A percentile compares a stretch with the other conserved stretches of the same genome.
Evolutionary conservation across 257 asterid genomes (phyloP).

Genomic region (Parsonsia alboflavescens): DNA sequence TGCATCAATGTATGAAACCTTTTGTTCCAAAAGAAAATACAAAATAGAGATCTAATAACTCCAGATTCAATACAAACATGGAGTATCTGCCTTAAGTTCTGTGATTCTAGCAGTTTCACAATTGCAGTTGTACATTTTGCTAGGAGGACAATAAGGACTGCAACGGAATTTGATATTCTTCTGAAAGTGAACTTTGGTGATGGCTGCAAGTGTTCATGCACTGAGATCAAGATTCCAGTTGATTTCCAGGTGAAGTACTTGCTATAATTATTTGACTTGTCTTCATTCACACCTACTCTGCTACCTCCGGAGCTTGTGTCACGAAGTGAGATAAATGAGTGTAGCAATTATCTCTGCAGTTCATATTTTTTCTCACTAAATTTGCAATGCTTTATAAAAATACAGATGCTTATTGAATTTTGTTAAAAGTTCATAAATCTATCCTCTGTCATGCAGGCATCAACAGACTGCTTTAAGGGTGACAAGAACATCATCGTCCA

Average conservation of each 20-base stretch:
- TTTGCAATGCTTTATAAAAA: not conserved
- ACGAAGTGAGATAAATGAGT: not conserved
- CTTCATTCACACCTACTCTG: not conserved
- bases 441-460: slow-evolving; percentile 32
- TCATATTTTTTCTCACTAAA: not conserved
- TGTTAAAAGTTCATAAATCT: not conserved
- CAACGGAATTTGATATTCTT: slow-evolving; percentile 50
- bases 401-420: not conserved
- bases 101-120: not conserved
- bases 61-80: not conserved
- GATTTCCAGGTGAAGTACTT: slow-evolving; percentile 58
- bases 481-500: slow-evolving; percentile 50
- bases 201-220: slow-evolving; percentile 70
- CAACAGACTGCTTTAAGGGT: slow-evolving; percentile 32
- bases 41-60: not conserved
- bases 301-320: not conserved
- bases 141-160: slow-evolving; percentile 69
- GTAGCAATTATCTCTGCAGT: not conserved
- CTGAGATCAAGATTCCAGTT: slow-evolving; percentile 61
- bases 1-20: not conserved
- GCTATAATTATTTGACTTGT: not conserved
- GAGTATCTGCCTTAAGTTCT: not conserved
- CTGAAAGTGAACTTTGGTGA: slow-evolving; percentile 63
- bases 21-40: not conserved
- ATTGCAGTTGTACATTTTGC: slow-evolving; percentile 16